Conservation (phyloP, 257 asterid species). For the Solanum ossicruentum region DNA sequence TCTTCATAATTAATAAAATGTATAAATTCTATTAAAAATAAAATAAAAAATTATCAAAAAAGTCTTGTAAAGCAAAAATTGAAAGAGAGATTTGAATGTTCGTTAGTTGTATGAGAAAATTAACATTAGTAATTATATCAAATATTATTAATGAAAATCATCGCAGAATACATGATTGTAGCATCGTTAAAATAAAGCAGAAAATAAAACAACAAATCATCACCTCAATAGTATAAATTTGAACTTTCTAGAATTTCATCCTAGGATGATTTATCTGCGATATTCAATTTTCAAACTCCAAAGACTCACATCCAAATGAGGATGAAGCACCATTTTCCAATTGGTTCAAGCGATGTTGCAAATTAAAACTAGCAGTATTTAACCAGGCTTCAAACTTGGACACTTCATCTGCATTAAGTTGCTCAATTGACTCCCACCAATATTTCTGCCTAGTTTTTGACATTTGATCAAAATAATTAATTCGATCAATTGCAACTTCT, state of each 20-base stretch:
- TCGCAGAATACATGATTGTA: background rate
- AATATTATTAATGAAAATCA: background rate
- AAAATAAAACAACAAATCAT: too few relatives aligned
- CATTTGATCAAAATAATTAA: background rate
- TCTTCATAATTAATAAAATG: too few relatives aligned
- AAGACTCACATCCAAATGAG: too few relatives aligned
- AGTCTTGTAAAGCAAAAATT: too few relatives aligned
- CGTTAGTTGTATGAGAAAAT: too few relatives aligned
- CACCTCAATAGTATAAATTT: background rate
- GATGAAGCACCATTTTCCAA: background rate
- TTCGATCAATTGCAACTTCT: too few relatives aligned
- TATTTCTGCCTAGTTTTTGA: background rate
- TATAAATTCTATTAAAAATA: too few relatives aligned
- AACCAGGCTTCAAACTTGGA: background rate
- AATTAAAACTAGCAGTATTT: background rate
- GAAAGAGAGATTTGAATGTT: too few relatives aligned
- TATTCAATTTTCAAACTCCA: too few relatives aligned
- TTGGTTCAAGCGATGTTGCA: background rate
- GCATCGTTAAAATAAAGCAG: background rate
- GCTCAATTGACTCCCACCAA: background rate
- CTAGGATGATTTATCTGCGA: background rate
- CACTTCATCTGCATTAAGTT: background rate
- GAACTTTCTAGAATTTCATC: background rate
- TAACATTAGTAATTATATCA: too few relatives aligned
- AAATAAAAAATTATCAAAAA: too few relatives aligned